Percentiles rank a stretch among this genome's conserved stretches.
phyloP scores from a whole-genome alignment of 1,139 yeast genomes.

The Blastobotrys proliferans region DNA sequence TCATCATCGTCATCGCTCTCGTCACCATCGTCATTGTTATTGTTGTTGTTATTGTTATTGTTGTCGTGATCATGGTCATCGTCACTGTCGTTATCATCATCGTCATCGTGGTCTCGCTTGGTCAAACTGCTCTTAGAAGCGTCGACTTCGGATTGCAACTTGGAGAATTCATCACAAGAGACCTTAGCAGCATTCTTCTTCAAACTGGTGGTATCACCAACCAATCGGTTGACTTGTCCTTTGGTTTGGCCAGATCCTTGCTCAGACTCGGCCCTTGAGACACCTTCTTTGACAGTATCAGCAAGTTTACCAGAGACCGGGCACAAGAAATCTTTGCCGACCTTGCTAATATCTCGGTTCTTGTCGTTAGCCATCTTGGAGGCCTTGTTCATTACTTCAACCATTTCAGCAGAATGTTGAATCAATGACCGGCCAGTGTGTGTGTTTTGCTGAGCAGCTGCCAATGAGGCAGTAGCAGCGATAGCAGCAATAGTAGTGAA shows the following conservation, averaged over 20 bases:
- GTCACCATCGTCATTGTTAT: constrained; percentile 1
- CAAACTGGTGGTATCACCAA: neutral
- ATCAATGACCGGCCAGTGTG: constrained; percentile 8
- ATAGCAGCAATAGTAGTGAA: constrained; percentile 4
- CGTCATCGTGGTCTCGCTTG: constrained; percentile 4
- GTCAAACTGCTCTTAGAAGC: neutral
- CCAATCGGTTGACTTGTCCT: constrained; percentile 9
- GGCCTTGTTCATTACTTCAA: constrained; percentile 7
- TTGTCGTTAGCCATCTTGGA: constrained; percentile 1
- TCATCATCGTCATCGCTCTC: constrained; percentile 1
- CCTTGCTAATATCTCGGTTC: constrained; percentile 4
- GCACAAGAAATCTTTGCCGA: constrained; percentile 9
- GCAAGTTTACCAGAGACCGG: constrained; percentile 9
- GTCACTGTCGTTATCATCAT: neutral
- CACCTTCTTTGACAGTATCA: constrained; percentile 1
- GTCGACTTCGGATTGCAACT: neutral
- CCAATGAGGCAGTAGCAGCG: constrained; percentile 2
- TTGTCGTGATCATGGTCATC: neutral
- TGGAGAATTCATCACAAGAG: constrained; percentile 1
- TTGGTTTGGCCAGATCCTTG: neutral
- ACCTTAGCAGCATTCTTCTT: neutral
- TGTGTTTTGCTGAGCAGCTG: neutral
- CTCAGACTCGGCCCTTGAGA: constrained; percentile 1
- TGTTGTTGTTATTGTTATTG: constrained; percentile 1
- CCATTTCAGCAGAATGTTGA: constrained; percentile 6